Evolutionary conservation across 2,329 filamentous ascomycete species (phyloP).

Genomic region (Apiospora aurea): DNA sequence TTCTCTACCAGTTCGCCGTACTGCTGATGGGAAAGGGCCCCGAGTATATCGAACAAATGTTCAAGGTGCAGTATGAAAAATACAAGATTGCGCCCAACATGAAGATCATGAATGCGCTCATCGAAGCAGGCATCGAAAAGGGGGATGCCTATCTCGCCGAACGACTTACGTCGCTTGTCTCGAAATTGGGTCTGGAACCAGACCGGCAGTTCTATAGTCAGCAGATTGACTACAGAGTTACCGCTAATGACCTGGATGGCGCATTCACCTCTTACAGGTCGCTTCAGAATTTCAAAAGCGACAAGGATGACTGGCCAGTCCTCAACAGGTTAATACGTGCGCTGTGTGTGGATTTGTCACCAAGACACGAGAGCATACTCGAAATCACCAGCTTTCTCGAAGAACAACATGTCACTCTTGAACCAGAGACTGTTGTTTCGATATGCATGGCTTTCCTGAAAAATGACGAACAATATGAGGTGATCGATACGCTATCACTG

Average conservation of each 20-base stretch:
- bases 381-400: conserved; percentile 77
- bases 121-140: conserved; percentile 74
- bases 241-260: conserved; percentile 73
- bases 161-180: conserved; percentile 72
- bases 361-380: conserved; percentile 75
- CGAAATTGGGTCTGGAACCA: conserved; percentile 69
- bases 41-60: conserved; percentile 76
- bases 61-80: conserved; percentile 56
- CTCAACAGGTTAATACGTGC: conserved; percentile 77
- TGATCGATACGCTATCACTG: conserved; percentile 81
- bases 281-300: conserved; percentile 62
- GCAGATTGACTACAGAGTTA: conserved; percentile 79
- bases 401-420: conserved; percentile 71
- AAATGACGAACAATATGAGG: conserved; percentile 78
- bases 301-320: conserved; percentile 65
- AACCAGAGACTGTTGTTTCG: conserved; percentile 75
- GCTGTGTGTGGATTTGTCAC: conserved; percentile 65
- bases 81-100: conserved; percentile 65
- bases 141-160: conserved; percentile 76
- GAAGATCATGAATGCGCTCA: conserved; percentile 77
- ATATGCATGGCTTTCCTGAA: conserved; percentile 78
- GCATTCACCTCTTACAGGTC: conserved; percentile 71
- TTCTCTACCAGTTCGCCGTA: conserved; percentile 69
- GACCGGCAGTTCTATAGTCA: conserved; percentile 76
- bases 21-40: conserved; percentile 72